Percentiles rank a stretch among this genome's conserved stretches.
These are phyloP conservation scores for Alternaria triticimaculans DNA, from an alignment of 2,329 filamentous ascomycete species.

Conservation along the genomic window DNA sequence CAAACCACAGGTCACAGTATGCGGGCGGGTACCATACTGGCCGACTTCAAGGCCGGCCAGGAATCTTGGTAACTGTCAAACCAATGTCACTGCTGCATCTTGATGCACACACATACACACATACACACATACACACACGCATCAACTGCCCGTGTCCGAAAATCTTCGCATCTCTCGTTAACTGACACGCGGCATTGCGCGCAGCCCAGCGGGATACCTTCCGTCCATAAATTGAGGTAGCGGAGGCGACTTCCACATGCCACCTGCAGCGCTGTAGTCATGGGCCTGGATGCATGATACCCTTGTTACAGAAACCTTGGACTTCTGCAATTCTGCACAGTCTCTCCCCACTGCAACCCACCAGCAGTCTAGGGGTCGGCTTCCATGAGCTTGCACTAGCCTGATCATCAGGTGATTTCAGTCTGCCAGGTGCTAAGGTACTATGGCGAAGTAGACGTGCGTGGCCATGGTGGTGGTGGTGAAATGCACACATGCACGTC, in stretches of 20 bases:
- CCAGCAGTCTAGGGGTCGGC: slow-evolving; percentile 32
- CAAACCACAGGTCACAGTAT: slow-evolving; percentile 13
- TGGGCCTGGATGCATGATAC: slow-evolving; percentile 17
- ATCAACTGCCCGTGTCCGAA: slow-evolving; percentile 12
- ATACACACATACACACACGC: not conserved
- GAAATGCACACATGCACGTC: slow-evolving; percentile 4
- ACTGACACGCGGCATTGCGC: slow-evolving; percentile 19
- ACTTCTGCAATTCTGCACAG: not conserved
- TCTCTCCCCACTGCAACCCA: slow-evolving; percentile 30
- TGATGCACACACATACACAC: slow-evolving; percentile 10
- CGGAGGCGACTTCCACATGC: slow-evolving; percentile 18
- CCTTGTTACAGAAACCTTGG: slow-evolving; percentile 9
- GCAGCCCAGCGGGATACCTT: slow-evolving; percentile 31
- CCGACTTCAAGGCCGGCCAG: slow-evolving; percentile 23
- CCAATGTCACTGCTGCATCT: slow-evolving; percentile 15
- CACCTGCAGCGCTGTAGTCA: slow-evolving; percentile 25
- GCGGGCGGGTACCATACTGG: slow-evolving; percentile 4
- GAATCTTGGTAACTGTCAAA: slow-evolving; percentile 13
- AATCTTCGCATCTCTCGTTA: slow-evolving; percentile 14
- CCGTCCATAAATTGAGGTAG: slow-evolving; percentile 31
- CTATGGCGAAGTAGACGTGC: not conserved
- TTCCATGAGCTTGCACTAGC: slow-evolving; percentile 19
- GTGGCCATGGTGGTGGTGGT: not conserved
- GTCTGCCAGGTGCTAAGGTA: not conserved
- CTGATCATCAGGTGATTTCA: slow-evolving; percentile 2